Evolutionary conservation across 306 rosid species (phyloP).

Genomic region (Rosa rugosa): DNA sequence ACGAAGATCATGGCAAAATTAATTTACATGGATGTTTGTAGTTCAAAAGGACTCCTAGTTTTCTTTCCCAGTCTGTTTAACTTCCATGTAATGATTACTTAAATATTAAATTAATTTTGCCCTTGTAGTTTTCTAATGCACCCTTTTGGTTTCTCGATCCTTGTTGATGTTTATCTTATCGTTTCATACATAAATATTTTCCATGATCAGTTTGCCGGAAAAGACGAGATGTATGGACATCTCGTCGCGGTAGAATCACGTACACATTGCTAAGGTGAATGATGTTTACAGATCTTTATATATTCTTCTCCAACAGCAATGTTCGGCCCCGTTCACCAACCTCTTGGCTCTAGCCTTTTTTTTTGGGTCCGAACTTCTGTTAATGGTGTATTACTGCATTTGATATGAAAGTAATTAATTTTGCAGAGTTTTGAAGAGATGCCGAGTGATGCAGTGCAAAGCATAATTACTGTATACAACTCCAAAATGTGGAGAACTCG

Average conservation of each 20-base stretch:
- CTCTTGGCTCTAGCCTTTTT: too few relatives aligned
- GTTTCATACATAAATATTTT: background rate
- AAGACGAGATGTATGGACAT: background rate
- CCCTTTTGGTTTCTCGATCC: background rate
- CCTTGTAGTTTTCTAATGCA: too few relatives aligned
- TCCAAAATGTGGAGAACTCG: background rate
- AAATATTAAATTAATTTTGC: too few relatives aligned
- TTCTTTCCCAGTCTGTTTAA: conserved; percentile 3
- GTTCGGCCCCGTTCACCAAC: too few relatives aligned
- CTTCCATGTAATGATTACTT: background rate
- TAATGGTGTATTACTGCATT: too few relatives aligned
- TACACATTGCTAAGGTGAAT: too few relatives aligned
- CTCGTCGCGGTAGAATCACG: too few relatives aligned
- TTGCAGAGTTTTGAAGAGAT: background rate
- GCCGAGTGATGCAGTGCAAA: background rate
- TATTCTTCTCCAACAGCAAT: too few relatives aligned
- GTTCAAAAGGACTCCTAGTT: background rate
- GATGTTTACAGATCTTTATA: too few relatives aligned
- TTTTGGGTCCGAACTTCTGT: too few relatives aligned
- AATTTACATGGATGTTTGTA: background rate
- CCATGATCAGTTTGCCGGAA: background rate
- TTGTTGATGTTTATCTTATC: background rate
- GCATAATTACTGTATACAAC: background rate
- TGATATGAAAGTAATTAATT: too few relatives aligned
- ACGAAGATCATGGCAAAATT: background rate